A percentile compares a stretch with the other conserved stretches of the same genome.
Evolutionary conservation across 2,329 filamentous ascomycete genomes (phyloP).

Genomic region (Talaromyces pinophilus): DNA sequence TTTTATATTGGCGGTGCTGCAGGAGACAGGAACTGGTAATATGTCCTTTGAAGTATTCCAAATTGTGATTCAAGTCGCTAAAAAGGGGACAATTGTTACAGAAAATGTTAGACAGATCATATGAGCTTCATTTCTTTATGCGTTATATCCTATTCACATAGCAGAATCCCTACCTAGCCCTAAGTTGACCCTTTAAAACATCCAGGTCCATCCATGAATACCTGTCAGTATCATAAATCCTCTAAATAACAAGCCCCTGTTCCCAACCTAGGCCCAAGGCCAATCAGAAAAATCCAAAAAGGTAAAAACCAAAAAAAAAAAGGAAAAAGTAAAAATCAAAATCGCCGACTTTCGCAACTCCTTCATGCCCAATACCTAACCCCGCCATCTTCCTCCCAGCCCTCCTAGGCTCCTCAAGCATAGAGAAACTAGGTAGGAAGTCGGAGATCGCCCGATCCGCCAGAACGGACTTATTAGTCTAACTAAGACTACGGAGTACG

Average conservation of each 20-base stretch:
- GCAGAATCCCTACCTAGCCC: not conserved
- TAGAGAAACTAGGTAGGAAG: not conserved
- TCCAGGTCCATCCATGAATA: not conserved
- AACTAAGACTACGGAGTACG: not conserved
- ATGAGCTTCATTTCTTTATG: not conserved
- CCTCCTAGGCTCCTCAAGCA: not conserved
- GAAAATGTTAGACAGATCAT: not conserved
- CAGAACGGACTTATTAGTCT: not conserved
- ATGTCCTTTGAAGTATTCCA: not conserved
- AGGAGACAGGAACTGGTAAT: not conserved
- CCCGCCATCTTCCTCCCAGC: not conserved
- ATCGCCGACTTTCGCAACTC: not conserved
- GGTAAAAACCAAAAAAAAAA: not conserved
- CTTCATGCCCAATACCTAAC: not conserved
- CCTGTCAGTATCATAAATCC: not conserved
- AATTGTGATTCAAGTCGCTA: not conserved
- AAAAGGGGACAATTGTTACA: not conserved
- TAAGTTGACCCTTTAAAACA: not conserved
- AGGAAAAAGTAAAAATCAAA: not conserved
- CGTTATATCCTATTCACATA: not conserved
- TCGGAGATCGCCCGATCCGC: constrained; percentile 4
- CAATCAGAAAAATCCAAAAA: not conserved
- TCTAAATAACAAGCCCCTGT: not conserved
- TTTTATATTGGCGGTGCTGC: not conserved
- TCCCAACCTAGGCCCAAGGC: not conserved